These are phyloP conservation scores for Rhynchosporium agropyri DNA, from an alignment of 2,329 filamentous ascomycete species.

Conservation along the genomic window DNA sequence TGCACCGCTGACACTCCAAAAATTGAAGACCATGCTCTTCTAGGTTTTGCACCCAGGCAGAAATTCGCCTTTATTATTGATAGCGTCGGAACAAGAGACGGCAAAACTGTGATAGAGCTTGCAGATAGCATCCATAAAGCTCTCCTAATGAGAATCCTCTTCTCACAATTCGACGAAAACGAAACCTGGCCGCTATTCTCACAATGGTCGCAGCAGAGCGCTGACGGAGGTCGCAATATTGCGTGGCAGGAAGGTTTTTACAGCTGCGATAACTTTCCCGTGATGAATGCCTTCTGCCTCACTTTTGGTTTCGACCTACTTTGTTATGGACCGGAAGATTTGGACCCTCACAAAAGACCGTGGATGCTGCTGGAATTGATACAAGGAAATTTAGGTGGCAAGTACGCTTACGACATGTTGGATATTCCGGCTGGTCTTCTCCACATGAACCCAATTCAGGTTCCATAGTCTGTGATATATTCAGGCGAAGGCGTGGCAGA, in stretches of 20 bases:
- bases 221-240: not conserved
- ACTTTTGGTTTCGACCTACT: slow-evolving; percentile 20
- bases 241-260: not conserved
- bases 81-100: not conserved
- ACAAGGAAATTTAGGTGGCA: slow-evolving; percentile 11
- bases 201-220: not conserved
- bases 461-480: not conserved
- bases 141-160: not conserved
- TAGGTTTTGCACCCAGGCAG: slow-evolving; percentile 5
- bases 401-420: slow-evolving; percentile 13
- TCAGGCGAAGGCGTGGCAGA: not conserved
- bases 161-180: not conserved
- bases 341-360: slow-evolving; percentile 7
- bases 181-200: not conserved
- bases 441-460: not conserved
- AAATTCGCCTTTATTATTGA: slow-evolving; percentile 22
- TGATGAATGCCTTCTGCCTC: slow-evolving; percentile 19
- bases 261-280: slow-evolving; percentile 20
- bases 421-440: not conserved
- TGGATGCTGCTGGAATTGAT: slow-evolving; percentile 17
- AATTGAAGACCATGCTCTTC: not conserved
- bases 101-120: not conserved
- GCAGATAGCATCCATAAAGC: not conserved
- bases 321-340: slow-evolving; percentile 8
- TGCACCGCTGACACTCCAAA: not conserved